Evolutionary conservation across 2,329 filamentous ascomycete genomes (phyloP), one percentile per base, ranked within the genome.

Genomic region (Talaromyces islandicus): DNA sequence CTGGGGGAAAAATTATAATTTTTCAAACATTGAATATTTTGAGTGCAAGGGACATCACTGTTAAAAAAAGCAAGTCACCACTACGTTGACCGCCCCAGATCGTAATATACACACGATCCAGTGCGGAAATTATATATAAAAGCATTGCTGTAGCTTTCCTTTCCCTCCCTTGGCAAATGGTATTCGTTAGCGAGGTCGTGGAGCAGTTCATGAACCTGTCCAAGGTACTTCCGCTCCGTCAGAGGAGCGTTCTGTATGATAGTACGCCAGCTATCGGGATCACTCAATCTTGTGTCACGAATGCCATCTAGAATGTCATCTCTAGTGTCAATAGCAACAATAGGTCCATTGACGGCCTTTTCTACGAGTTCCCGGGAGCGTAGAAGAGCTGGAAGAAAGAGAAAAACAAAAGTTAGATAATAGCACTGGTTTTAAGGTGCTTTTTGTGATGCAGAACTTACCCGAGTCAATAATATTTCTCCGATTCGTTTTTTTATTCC

Each of bases 111-210:
- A 71, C 90, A 92, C 61, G 83, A 88, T 0, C 89, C 90, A 10
- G 91, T 95, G 62, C 92, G 82, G 68, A 95, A 96, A 69, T 96
- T 96, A 76, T 96, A 96, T 57, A 97, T 84, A 75, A 96, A 96
- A 11, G 90, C 89, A 71, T 92, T 90, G 53, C 84, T 83, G 25
- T 83, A 82, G 35, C 69, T 69, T 56, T 79, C 78, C 78, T 82
- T 76, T 79, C 87, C 80, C 60, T 74, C 73, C 24, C 59, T 62
- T 38, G 64, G 64, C 27, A 66, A 60, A 38, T 63, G 70, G 29
- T 65, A 69, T 71, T 82, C 76, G 65, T 79, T 74, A 71, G 85
- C 85, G 79, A 94, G 75, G 68, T 83, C 75, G 70, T 78, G 71
- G 57, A 97, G 79, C 73, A 93, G 80, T 62, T 91, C 88, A 69